Evolutionary conservation across 2,329 filamentous ascomycete genomes (phyloP).

Genomic region (Cryphonectria parasitica): DNA sequence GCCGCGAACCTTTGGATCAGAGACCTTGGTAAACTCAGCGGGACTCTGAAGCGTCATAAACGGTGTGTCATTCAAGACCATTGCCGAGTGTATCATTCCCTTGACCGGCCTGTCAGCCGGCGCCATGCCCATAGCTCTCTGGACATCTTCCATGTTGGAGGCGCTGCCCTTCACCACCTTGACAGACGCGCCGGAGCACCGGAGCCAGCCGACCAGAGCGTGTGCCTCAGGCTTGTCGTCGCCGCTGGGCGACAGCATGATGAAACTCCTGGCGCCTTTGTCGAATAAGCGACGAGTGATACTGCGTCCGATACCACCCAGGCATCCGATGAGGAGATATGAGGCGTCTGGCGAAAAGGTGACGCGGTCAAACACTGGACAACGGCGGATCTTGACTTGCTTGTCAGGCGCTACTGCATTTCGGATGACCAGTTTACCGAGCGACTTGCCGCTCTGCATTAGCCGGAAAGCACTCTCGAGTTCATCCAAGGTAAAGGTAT

Average conservation of each 20-base stretch:
- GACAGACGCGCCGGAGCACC: neutral
- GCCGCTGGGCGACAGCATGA: slow-evolving; percentile 14
- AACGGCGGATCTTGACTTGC: neutral
- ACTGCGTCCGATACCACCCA: slow-evolving; percentile 14
- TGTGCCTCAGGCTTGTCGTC: neutral
- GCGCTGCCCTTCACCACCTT: slow-evolving; percentile 11
- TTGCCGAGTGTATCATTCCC: slow-evolving; percentile 21
- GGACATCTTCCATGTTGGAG: slow-evolving; percentile 7
- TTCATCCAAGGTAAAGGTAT: slow-evolving; percentile 6
- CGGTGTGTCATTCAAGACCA: slow-evolving; percentile 13
- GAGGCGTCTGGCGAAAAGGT: slow-evolving; percentile 10
- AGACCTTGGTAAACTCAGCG: slow-evolving; percentile 15
- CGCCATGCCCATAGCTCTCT: neutral
- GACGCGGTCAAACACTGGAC: neutral
- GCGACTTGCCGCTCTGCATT: slow-evolving; percentile 45
- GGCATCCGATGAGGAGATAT: slow-evolving; percentile 14
- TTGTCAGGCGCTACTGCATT: slow-evolving; percentile 23
- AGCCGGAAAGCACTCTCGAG: slow-evolving; percentile 36
- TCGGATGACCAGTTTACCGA: slow-evolving; percentile 46
- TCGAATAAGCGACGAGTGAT: slow-evolving; percentile 21
- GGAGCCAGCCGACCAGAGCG: slow-evolving; percentile 1
- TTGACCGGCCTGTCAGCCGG: slow-evolving; percentile 1
- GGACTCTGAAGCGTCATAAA: slow-evolving; percentile 11
- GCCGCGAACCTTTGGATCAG: slow-evolving; percentile 9
- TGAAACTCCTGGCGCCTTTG: slow-evolving; percentile 14